phyloP scores from a whole-genome alignment of 2,329 filamentous ascomycete genomes.

The Cordyceps militaris region DNA sequence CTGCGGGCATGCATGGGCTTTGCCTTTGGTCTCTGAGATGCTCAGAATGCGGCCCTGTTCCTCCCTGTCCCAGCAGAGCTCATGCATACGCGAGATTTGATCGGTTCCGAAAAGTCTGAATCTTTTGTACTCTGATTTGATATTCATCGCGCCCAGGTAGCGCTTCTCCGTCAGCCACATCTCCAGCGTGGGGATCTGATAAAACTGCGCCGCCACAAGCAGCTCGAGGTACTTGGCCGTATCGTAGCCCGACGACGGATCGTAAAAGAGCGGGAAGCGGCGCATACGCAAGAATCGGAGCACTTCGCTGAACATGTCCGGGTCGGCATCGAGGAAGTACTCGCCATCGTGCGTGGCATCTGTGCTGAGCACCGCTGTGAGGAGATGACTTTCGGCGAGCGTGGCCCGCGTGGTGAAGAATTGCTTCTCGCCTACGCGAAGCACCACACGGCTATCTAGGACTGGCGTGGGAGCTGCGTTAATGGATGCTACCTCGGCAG shows the following conservation, averaged over 20 bases:
- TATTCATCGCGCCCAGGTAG: conserved; percentile 14
- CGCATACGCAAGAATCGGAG: conserved; percentile 28
- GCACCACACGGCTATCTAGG: neutral
- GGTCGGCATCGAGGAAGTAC: conserved; percentile 33
- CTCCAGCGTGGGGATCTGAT: conserved; percentile 21
- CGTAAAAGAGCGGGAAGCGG: conserved; percentile 29
- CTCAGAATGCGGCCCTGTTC: conserved; percentile 3
- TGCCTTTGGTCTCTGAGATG: conserved; percentile 1
- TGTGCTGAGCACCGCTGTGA: conserved; percentile 12
- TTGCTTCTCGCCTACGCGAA: conserved; percentile 15
- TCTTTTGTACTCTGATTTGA: conserved; percentile 1
- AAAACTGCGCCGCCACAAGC: conserved; percentile 27
- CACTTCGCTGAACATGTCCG: conserved; percentile 28
- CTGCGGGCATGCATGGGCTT: conserved; percentile 1
- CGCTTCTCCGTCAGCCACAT: conserved; percentile 20
- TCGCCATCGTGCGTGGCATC: conserved; percentile 16
- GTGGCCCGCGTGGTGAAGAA: conserved; percentile 18
- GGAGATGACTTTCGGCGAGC: conserved; percentile 15
- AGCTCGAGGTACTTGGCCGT: conserved; percentile 28
- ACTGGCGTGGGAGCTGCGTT: neutral
- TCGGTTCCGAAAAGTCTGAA: conserved; percentile 3
- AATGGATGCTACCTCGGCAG: neutral
- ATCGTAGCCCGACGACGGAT: conserved; percentile 24
- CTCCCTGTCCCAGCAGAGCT: conserved; percentile 8
- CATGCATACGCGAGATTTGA: conserved; percentile 4